These are phyloP conservation scores for Sanguinoderma infundibulare DNA, from an alignment of 1,284 basidiomycete genomes.

Conservation along the genomic window DNA sequence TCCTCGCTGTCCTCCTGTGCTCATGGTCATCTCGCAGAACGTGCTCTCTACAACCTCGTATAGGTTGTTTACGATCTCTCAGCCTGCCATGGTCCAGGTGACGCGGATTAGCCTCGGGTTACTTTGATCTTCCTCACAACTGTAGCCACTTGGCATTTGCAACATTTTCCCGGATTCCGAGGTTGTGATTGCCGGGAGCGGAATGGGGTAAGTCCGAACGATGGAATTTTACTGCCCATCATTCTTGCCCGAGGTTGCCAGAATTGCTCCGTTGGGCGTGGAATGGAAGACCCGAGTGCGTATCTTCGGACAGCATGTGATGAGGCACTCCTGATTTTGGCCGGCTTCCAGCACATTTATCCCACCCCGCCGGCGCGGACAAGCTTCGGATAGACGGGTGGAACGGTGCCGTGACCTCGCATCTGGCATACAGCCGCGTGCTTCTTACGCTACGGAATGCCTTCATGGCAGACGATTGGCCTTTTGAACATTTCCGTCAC, in stretches of 20 bases:
- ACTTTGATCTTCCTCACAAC: neutral
- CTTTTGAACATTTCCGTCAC: neutral
- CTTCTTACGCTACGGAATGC: neutral
- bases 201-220: neutral
- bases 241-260: too few relatives aligned
- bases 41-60: too few relatives aligned
- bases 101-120: neutral
- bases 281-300: neutral
- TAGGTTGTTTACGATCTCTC: neutral
- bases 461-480: neutral
- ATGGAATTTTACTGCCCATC: neutral
- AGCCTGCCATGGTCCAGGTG: neutral
- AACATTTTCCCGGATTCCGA: neutral
- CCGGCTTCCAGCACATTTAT: neutral
- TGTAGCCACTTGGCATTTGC: neutral
- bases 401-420: constrained; percentile 17
- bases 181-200: neutral
- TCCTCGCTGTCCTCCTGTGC: neutral
- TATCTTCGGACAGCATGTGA: constrained; percentile 17
- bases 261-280: neutral
- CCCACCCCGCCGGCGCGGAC: constrained; percentile 15
- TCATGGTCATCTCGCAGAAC: neutral
- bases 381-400: constrained; percentile 22
- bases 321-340: neutral
- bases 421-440: neutral